A percentile compares a stretch with the other conserved stretches of the same genome.
phyloP scores from a whole-genome alignment of 2,329 filamentous ascomycete species.

The Colletotrichum lini region DNA sequence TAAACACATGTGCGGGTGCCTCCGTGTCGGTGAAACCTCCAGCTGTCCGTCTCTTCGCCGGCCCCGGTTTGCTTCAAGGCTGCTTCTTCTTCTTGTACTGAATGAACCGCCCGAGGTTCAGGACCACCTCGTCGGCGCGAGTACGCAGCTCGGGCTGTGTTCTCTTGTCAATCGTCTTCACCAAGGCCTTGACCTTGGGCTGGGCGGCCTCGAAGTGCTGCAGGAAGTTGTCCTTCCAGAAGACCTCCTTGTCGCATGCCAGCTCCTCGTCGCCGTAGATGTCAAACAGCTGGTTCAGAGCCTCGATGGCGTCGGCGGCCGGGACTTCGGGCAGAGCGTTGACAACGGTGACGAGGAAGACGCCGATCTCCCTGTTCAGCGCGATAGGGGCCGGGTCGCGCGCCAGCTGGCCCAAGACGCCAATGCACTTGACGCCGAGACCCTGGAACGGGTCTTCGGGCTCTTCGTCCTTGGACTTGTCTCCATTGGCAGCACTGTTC shows the following conservation, averaged over 20 bases:
- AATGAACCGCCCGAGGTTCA: constrained; percentile 75
- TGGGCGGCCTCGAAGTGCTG: constrained; percentile 69
- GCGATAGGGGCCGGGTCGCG: constrained; percentile 66
- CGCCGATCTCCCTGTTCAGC: constrained; percentile 74
- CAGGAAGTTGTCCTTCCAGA: constrained; percentile 74
- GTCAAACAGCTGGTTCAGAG: constrained; percentile 77
- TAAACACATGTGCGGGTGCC: neutral
- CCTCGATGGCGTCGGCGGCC: constrained; percentile 73
- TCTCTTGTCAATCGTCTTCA: constrained; percentile 74
- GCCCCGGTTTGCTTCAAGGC: constrained; percentile 45
- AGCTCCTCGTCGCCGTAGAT: constrained; percentile 75
- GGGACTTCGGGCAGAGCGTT: constrained; percentile 66
- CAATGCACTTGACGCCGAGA: constrained; percentile 76
- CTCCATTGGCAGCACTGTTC: constrained; percentile 5
- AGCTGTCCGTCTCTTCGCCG: constrained; percentile 15
- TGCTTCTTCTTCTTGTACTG: constrained; percentile 75
- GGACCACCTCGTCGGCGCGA: constrained; percentile 71
- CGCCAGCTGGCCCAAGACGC: constrained; percentile 75
- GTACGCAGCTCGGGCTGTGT: constrained; percentile 68
- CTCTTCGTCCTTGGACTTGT: constrained; percentile 45
- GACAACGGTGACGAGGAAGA: constrained; percentile 72
- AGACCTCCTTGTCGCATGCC: constrained; percentile 73
- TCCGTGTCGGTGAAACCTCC: neutral
- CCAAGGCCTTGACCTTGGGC: constrained; percentile 68
- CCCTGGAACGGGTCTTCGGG: constrained; percentile 71